Evolutionary conservation across 768 basidiomycete species (phyloP).

Genomic region (Porphyrellus cyaneotinctus): DNA sequence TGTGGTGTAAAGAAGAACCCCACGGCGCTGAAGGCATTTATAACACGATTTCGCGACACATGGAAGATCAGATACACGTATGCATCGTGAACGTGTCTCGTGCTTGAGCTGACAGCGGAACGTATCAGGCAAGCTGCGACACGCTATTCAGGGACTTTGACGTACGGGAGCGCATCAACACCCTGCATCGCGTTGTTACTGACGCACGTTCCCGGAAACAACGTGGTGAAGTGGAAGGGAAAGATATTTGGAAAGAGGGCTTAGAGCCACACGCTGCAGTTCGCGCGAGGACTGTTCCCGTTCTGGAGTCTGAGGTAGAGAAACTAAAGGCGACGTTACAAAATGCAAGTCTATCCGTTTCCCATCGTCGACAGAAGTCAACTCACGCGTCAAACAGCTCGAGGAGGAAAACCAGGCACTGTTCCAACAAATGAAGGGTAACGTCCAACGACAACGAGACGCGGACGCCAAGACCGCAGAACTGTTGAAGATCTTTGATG

Average conservation of each 20-base stretch:
- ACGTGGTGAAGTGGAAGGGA: conserved; percentile 37
- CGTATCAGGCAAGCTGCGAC: conserved; percentile 61
- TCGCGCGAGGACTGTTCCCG: conserved; percentile 58
- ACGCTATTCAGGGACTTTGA: conserved; percentile 65
- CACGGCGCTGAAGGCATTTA: conserved; percentile 58
- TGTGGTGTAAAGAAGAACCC: conserved; percentile 63
- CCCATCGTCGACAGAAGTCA: neutral
- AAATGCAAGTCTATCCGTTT: conserved; percentile 27
- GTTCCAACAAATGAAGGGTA: conserved; percentile 47
- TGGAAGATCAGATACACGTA: conserved; percentile 58
- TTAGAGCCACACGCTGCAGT: conserved; percentile 61
- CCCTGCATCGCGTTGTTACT: conserved; percentile 61
- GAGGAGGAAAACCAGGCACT: conserved; percentile 52
- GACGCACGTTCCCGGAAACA: conserved; percentile 58
- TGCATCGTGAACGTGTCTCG: neutral
- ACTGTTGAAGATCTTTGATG: conserved; percentile 51
- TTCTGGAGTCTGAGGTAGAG: conserved; percentile 44
- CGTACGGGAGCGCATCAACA: conserved; percentile 66
- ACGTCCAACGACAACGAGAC: conserved; percentile 41
- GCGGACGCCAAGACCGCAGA: conserved; percentile 44
- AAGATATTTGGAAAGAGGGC: conserved; percentile 63
- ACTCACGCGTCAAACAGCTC: conserved; percentile 37
- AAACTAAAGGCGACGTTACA: conserved; percentile 35
- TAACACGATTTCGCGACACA: conserved; percentile 65
- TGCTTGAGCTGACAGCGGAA: neutral